These are phyloP conservation scores for Avena atlantica DNA, from an alignment of 176 grass and related monocot genomes.

Conservation along the genomic window DNA sequence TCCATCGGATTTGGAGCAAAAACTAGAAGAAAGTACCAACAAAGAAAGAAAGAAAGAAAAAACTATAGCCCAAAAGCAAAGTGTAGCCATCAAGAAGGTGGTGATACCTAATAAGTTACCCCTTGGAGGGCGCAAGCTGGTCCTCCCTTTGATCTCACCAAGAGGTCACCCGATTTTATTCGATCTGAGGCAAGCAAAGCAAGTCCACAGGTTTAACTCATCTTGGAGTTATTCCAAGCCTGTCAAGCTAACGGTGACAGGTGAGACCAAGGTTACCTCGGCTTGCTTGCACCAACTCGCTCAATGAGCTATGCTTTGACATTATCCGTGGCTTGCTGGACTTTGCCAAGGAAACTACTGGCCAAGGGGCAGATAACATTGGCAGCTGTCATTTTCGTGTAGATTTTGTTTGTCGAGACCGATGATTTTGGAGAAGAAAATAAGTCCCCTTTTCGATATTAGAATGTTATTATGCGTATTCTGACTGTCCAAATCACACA, in stretches of 20 bases:
- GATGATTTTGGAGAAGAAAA: slow-evolving; percentile 13
- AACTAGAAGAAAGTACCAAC: background rate
- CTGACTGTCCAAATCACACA: too few relatives aligned
- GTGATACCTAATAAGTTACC: slow-evolving; percentile 11
- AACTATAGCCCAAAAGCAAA: background rate
- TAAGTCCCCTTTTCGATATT: too few relatives aligned
- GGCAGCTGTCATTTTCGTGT: background rate
- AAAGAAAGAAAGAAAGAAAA: background rate
- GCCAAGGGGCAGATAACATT: background rate
- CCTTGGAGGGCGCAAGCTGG: slow-evolving; percentile 6
- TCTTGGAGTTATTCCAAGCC: too few relatives aligned
- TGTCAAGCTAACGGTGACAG: background rate
- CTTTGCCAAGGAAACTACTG: background rate
- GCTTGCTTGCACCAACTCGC: slow-evolving; percentile 33
- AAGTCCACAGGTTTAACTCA: slow-evolving; percentile 12
- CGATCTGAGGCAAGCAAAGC: slow-evolving; percentile 40
- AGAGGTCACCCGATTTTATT: background rate
- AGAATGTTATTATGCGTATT: too few relatives aligned
- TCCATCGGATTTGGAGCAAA: too few relatives aligned
- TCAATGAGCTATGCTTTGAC: slow-evolving; percentile 14
- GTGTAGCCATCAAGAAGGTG: background rate
- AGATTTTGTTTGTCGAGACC: slow-evolving; percentile 6
- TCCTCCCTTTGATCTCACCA: slow-evolving; percentile 12
- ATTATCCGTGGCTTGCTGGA: background rate
- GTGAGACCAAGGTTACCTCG: background rate